A percentile compares a stretch with the other conserved stretches of the same genome.
Conservation (phyloP, 768 basidiomycete genomes). For the Pholiota conissans region DNA sequence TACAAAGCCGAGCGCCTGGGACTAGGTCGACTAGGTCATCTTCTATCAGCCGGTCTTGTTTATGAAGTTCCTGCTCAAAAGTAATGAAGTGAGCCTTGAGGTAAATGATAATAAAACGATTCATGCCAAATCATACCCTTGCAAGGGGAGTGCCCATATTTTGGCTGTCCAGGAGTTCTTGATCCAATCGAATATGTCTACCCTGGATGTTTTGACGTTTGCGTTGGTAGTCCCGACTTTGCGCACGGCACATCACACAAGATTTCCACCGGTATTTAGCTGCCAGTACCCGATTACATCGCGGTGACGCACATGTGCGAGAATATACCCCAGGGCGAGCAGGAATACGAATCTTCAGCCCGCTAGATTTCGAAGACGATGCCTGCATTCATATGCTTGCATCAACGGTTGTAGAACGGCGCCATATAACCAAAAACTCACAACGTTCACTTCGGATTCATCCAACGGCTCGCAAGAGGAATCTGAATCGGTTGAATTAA, state of each 20-base stretch:
- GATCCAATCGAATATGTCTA: constrained; percentile 20
- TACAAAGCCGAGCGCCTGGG: constrained; percentile 38
- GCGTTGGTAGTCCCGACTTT: constrained; percentile 34
- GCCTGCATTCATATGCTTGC: neutral
- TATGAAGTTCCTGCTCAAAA: constrained; percentile 7
- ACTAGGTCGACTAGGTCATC: constrained; percentile 16
- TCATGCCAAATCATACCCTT: constrained; percentile 9
- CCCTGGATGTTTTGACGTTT: constrained; percentile 28
- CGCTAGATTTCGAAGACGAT: constrained; percentile 11
- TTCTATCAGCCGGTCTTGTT: neutral
- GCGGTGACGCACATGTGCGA: constrained; percentile 28
- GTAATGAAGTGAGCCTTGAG: neutral
- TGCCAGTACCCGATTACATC: constrained; percentile 34
- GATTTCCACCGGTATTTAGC: constrained; percentile 38
- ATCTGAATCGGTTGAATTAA: constrained; percentile 14
- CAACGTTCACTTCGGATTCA: constrained; percentile 14
- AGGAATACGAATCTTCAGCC: constrained; percentile 36
- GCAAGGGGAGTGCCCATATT: constrained; percentile 10
- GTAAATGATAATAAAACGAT: neutral
- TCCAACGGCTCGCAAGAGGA: constrained; percentile 4
- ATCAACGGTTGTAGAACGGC: neutral
- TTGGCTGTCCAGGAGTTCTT: constrained; percentile 15
- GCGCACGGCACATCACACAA: constrained; percentile 41
- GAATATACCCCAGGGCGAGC: constrained; percentile 16
- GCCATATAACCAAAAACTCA: neutral